Percentiles rank a stretch among this genome's conserved stretches.
phyloP scores from a whole-genome alignment of 2,329 filamentous ascomycete species.

The Trichoderma simmonsii region DNA sequence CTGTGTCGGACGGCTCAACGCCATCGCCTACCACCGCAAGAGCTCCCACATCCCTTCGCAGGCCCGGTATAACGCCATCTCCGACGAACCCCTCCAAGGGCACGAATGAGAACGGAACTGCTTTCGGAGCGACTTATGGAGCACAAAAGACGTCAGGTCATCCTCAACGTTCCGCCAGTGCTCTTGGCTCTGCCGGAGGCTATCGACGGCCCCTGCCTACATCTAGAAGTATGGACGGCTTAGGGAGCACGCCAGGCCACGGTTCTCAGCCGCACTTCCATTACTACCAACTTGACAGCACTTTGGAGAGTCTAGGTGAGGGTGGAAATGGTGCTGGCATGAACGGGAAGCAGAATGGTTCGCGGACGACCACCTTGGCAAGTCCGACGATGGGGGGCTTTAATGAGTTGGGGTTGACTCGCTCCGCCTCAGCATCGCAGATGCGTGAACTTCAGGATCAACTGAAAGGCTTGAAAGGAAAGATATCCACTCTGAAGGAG shows the following conservation, averaged over 20 bases:
- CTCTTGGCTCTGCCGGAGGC: constrained; percentile 56
- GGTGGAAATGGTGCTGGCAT: constrained; percentile 36
- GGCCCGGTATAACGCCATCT: constrained; percentile 20
- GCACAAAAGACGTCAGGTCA: constrained; percentile 33
- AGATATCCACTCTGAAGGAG: constrained; percentile 76
- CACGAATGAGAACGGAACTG: constrained; percentile 32
- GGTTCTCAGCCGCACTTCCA: constrained; percentile 28
- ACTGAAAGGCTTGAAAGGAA: constrained; percentile 80
- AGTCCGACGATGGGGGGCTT: constrained; percentile 46
- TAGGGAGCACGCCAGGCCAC: constrained; percentile 30
- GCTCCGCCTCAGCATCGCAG: constrained; percentile 70
- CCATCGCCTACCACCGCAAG: constrained; percentile 48
- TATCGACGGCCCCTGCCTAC: constrained; percentile 50
- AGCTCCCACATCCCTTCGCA: constrained; percentile 27
- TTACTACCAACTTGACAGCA: constrained; percentile 37
- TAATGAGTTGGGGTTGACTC: constrained; percentile 50
- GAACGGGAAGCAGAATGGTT: constrained; percentile 30
- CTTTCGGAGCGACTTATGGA: constrained; percentile 20
- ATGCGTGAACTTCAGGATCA: constrained; percentile 75
- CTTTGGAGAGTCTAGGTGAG: constrained; percentile 54
- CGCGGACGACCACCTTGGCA: constrained; percentile 37
- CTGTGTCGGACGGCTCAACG: constrained; percentile 49
- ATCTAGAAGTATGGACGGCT: constrained; percentile 44
- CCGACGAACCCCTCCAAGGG: constrained; percentile 30
- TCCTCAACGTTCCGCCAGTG: constrained; percentile 61